phyloP scores from a whole-genome alignment of 2,329 filamentous ascomycete genomes.

The Calonectria montana region DNA sequence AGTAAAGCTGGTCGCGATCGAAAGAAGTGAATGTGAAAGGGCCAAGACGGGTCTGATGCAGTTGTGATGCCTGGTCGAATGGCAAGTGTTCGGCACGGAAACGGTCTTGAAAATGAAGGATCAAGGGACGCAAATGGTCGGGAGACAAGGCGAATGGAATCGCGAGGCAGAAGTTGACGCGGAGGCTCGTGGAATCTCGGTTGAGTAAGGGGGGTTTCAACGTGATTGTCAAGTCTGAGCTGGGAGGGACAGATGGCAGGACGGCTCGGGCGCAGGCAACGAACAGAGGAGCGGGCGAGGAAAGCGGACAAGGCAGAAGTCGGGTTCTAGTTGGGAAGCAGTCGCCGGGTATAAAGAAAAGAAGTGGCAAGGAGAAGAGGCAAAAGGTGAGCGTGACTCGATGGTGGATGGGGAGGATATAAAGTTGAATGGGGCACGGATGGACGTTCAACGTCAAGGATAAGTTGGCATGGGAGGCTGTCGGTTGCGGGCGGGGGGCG shows the following conservation, averaged over 20 bases:
- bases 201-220: slow-evolving; percentile 17
- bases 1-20: slow-evolving; percentile 15
- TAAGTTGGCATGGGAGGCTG: slow-evolving; percentile 10
- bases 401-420: slow-evolving; percentile 8
- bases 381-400: neutral
- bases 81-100: neutral
- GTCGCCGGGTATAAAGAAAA: neutral
- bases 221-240: slow-evolving; percentile 11
- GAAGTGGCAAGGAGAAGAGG: neutral
- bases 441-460: slow-evolving; percentile 24
- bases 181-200: slow-evolving; percentile 9
- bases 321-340: neutral
- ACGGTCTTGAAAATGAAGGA: neutral
- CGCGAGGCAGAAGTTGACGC: neutral
- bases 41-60: slow-evolving; percentile 11
- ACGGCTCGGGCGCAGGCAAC: slow-evolving; percentile 17
- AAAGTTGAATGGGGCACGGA: slow-evolving; percentile 32
- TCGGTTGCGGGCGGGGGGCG: slow-evolving; percentile 12
- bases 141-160: neutral
- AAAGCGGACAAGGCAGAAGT: slow-evolving; percentile 7
- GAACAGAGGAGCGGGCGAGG: slow-evolving; percentile 11
- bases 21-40: slow-evolving; percentile 23
- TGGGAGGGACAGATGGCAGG: slow-evolving; percentile 21
- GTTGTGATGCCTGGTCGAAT: slow-evolving; percentile 1
- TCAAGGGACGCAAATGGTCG: neutral